Evolutionary conservation across 2,329 filamentous ascomycete genomes (phyloP).

Genomic region (Amylocarpus encephaloides): DNA sequence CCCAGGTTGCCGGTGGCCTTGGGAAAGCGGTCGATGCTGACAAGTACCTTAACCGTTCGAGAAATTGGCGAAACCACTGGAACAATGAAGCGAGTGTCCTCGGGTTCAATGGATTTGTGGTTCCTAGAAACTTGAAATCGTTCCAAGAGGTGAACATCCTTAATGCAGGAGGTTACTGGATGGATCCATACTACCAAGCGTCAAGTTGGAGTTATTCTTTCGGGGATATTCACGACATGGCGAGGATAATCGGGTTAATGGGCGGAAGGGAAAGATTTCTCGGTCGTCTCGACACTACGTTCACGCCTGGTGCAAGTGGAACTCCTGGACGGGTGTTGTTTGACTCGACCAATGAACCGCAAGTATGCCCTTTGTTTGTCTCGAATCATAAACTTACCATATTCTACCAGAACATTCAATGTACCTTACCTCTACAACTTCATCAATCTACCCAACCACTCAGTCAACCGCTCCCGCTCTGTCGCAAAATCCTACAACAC

Average conservation of each 20-base stretch:
- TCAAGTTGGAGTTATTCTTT: conserved; percentile 48
- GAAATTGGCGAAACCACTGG: conserved; percentile 70
- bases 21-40: conserved; percentile 43
- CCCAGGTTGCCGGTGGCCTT: conserved; percentile 51
- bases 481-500: conserved; percentile 54
- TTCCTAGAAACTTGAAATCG: conserved; percentile 47
- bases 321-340: conserved; percentile 51
- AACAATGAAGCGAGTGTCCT: conserved; percentile 51
- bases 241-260: conserved; percentile 38
- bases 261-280: conserved; percentile 45
- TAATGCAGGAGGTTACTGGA: conserved; percentile 46
- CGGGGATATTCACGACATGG: conserved; percentile 49
- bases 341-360: conserved; percentile 39
- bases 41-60: conserved; percentile 56
- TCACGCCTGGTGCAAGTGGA: conserved; percentile 38
- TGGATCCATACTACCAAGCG: conserved; percentile 44
- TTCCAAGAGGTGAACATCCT: conserved; percentile 42
- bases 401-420: conserved; percentile 40
- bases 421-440: conserved; percentile 66
- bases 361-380: neutral
- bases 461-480: conserved; percentile 50
- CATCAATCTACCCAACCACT: conserved; percentile 54
- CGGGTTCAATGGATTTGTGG: conserved; percentile 60
- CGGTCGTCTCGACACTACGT: conserved; percentile 45
- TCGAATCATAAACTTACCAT: too few species aligned